Conservation (phyloP, 225 moss, liverwort and hornwort species). For the Asterella californica region DNA sequence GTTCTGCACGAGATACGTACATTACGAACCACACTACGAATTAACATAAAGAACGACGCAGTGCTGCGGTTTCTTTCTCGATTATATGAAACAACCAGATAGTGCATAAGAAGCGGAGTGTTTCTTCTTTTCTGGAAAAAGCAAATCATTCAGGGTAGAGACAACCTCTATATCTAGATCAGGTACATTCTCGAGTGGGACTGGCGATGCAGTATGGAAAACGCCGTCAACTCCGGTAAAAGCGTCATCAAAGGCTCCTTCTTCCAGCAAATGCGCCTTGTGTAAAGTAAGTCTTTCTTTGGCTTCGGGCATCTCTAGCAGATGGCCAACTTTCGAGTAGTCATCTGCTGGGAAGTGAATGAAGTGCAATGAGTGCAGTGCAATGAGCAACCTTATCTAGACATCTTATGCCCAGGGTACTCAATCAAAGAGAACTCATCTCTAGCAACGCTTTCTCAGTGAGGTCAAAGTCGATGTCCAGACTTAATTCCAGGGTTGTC, state of each 20-base stretch:
- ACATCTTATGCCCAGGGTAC: background rate
- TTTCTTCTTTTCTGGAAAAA: conserved; percentile 15
- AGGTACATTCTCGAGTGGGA: background rate
- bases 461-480: background rate
- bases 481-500: too few species aligned
- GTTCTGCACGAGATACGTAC: too few species aligned
- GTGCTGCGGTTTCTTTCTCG: conserved; percentile 27
- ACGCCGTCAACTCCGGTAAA: conserved; percentile 37
- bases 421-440: background rate
- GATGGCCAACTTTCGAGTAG: conserved; percentile 19
- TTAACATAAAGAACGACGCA: too few species aligned
- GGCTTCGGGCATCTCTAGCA: conserved; percentile 37
- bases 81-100: too few species aligned
- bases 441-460: background rate
- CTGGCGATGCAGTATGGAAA: conserved; percentile 42
- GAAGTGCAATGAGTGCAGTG: background rate
- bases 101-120: background rate
- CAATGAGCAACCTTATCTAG: background rate
- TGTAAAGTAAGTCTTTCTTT: conserved; percentile 39
- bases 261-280: conserved; percentile 37
- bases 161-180: conserved; percentile 38
- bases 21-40: background rate
- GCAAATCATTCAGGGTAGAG: background rate
- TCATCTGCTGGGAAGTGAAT: background rate
- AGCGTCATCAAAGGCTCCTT: conserved; percentile 36